These are phyloP conservation scores for Rosa hybrid DNA, from an alignment of 331 rosid species.

Conservation along the genomic window DNA sequence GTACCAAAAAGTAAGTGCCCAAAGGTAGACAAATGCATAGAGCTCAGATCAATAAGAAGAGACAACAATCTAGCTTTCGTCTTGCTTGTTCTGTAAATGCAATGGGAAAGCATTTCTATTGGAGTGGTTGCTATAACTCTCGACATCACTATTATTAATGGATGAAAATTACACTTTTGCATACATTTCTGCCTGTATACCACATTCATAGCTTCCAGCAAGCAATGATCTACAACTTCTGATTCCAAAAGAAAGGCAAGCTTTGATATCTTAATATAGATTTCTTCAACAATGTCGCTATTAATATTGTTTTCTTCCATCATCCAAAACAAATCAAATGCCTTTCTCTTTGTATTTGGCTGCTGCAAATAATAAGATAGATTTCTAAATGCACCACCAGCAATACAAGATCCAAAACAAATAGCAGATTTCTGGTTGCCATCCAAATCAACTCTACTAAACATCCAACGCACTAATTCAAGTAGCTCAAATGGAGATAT, in stretches of 20 bases:
- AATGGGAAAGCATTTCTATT: constrained; percentile 51
- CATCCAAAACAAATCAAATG: constrained; percentile 63
- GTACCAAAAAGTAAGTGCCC: constrained; percentile 59
- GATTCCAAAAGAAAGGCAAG: constrained; percentile 44
- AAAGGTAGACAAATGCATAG: constrained; percentile 67
- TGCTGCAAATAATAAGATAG: constrained; percentile 58
- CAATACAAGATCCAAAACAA: constrained; percentile 67
- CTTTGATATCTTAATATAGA: constrained; percentile 48
- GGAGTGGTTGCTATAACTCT: constrained; percentile 62
- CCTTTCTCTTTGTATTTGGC: constrained; percentile 41
- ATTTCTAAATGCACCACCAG: constrained; percentile 70
- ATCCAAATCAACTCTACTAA: constrained; percentile 41
- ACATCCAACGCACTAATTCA: constrained; percentile 81
- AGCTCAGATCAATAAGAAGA: constrained; percentile 65
- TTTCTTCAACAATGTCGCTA: constrained; percentile 54
- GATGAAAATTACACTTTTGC: constrained; percentile 52
- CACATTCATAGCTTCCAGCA: constrained; percentile 66
- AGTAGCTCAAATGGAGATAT: constrained; percentile 77
- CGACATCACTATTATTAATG: constrained; percentile 51
- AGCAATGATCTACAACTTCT: constrained; percentile 63
- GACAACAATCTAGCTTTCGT: constrained; percentile 62
- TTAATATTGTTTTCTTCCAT: constrained; percentile 40
- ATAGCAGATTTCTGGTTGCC: constrained; percentile 33
- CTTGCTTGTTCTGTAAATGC: constrained; percentile 46
- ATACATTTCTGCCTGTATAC: constrained; percentile 46